Evolutionary conservation across 2,329 filamentous ascomycete genomes (phyloP).

Genomic region (Fusarium palustre): DNA sequence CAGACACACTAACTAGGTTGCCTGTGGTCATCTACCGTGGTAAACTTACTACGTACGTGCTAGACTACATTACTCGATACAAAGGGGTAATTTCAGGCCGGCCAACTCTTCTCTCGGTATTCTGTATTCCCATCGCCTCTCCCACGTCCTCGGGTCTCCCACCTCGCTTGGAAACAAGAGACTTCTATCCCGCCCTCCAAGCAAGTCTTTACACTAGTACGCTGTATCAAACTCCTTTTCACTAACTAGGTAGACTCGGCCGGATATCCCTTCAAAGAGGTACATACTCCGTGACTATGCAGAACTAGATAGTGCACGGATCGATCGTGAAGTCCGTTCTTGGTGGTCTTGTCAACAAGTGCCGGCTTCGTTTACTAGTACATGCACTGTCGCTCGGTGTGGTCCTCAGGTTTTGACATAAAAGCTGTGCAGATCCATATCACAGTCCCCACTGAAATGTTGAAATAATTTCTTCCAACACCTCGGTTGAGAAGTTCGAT

Average conservation of each 20-base stretch:
- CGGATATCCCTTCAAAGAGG: constrained; percentile 31
- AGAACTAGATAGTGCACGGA: constrained; percentile 37
- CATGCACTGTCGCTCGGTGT: constrained; percentile 12
- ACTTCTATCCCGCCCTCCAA: constrained; percentile 28
- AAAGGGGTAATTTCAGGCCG: constrained; percentile 28
- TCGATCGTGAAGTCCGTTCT: constrained; percentile 27
- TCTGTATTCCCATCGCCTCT: not conserved
- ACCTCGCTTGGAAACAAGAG: constrained; percentile 29
- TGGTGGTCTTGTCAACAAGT: constrained; percentile 34
- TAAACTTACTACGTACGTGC: constrained; percentile 12
- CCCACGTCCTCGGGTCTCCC: constrained; percentile 19
- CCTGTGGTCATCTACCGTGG: constrained; percentile 17
- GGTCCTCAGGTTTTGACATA: constrained; percentile 9
- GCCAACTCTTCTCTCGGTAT: constrained; percentile 4
- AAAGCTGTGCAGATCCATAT: constrained; percentile 10
- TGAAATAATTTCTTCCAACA: constrained; percentile 14
- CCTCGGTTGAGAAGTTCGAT: constrained; percentile 4
- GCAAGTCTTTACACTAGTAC: constrained; percentile 29
- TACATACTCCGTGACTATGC: constrained; percentile 20
- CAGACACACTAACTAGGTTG: constrained; percentile 10
- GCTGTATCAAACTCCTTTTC: constrained; percentile 35
- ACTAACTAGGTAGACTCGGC: constrained; percentile 23
- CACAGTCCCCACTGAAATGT: not conserved
- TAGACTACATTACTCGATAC: constrained; percentile 28
- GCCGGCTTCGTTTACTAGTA: constrained; percentile 33